These are phyloP conservation scores for Biscogniauxia marginata DNA, from an alignment of 2,329 filamentous ascomycete genomes.

Conservation along the genomic window DNA sequence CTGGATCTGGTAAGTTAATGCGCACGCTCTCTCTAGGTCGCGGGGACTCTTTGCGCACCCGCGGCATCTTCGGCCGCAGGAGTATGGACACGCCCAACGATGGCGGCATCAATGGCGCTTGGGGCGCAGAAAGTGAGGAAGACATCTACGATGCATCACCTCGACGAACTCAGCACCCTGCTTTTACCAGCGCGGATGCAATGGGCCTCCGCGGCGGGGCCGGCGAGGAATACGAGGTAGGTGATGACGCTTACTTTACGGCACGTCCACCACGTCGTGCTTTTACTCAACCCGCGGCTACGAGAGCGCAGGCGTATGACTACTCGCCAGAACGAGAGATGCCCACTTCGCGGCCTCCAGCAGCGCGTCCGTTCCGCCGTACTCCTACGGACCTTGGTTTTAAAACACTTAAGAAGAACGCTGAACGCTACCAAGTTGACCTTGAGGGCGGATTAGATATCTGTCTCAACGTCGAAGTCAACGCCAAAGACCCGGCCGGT, in stretches of 20 bases:
- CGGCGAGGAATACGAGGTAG: slow-evolving; percentile 47
- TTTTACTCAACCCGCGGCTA: slow-evolving; percentile 24
- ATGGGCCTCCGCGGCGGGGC: slow-evolving; percentile 29
- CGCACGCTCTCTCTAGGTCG: slow-evolving; percentile 62
- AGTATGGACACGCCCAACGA: slow-evolving; percentile 43
- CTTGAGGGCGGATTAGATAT: slow-evolving; percentile 84
- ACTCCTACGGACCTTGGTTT: slow-evolving; percentile 67
- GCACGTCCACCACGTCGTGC: slow-evolving; percentile 35
- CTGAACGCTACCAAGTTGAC: slow-evolving; percentile 61
- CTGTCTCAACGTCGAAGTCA: slow-evolving; percentile 85
- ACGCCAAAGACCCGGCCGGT: slow-evolving; percentile 78
- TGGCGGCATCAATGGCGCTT: slow-evolving; percentile 56
- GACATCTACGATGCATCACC: slow-evolving; percentile 15
- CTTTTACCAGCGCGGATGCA: slow-evolving; percentile 26
- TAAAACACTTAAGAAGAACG: slow-evolving; percentile 56
- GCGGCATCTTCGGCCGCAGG: slow-evolving; percentile 44
- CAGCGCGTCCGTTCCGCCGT: slow-evolving; percentile 55
- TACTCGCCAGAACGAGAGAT: slow-evolving; percentile 1
- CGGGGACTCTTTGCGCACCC: slow-evolving; percentile 45
- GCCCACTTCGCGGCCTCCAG: slow-evolving; percentile 7
- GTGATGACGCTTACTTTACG: slow-evolving; percentile 59
- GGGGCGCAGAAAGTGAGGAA: slow-evolving; percentile 44
- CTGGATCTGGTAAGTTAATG: slow-evolving; percentile 41
- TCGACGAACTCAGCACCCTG: slow-evolving; percentile 28
- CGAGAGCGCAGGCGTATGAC: slow-evolving; percentile 10